phyloP scores from a whole-genome alignment of 2,329 filamentous ascomycete genomes.

The Phoma sp. region DNA sequence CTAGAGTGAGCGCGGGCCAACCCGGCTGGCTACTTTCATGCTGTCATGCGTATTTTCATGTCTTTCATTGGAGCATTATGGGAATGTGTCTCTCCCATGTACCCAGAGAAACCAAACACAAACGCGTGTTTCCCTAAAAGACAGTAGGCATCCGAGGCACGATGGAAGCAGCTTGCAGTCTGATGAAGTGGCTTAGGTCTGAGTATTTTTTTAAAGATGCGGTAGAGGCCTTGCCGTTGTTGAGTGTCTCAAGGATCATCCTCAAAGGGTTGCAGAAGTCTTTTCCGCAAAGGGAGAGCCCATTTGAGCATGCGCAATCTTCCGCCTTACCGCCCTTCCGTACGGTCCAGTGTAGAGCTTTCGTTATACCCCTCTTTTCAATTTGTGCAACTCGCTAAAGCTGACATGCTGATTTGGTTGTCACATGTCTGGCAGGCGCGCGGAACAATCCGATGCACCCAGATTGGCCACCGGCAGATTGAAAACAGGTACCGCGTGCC shows the following conservation, averaged over 20 bases:
- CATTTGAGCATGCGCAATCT: neutral
- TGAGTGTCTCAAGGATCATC: too few relatives aligned
- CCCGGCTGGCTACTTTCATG: too few relatives aligned
- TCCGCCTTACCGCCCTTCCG: neutral
- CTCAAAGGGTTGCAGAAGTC: too few relatives aligned
- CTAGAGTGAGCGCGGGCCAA: neutral
- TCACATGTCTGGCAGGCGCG: neutral
- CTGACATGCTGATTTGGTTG: neutral
- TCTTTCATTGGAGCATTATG: neutral
- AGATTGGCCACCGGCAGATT: neutral
- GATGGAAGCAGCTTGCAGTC: neutral
- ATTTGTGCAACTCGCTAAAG: neutral
- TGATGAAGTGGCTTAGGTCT: too few relatives aligned
- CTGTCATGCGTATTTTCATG: neutral
- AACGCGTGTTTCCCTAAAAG: neutral
- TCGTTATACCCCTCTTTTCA: neutral
- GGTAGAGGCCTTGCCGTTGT: too few relatives aligned
- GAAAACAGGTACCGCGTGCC: neutral
- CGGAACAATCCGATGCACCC: neutral
- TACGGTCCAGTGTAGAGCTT: neutral
- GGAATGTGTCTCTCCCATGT: neutral
- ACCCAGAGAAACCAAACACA: neutral
- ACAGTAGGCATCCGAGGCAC: neutral
- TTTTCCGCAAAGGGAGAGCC: too few relatives aligned
- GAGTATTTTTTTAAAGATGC: too few relatives aligned